Evolutionary conservation across 169 alveolate species (phyloP).

Genomic region (Cryptosporidium meleagridis): DNA sequence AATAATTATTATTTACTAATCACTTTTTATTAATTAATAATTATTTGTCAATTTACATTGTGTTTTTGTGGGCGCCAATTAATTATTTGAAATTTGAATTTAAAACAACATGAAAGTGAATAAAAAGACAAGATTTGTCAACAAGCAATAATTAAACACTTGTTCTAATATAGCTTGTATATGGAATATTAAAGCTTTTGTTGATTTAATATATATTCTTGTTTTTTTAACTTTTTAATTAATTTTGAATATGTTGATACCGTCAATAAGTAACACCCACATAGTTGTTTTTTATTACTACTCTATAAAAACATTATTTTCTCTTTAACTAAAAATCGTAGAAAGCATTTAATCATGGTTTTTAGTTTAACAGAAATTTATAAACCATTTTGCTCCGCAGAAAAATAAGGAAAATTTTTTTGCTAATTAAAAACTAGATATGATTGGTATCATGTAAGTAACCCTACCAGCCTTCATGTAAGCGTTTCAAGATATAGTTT

Average conservation of each 20-base stretch:
- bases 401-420: too few species aligned
- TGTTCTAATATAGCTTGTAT: background rate
- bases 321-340: background rate
- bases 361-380: too few species aligned
- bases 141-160: background rate
- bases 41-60: background rate
- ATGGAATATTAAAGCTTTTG: too few species aligned
- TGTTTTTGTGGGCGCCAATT: background rate
- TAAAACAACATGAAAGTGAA: background rate
- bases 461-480: too few species aligned
- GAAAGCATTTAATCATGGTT: too few species aligned
- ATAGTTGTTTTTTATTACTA: background rate
- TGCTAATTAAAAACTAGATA: background rate
- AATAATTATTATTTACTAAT: background rate
- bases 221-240: too few species aligned
- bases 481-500: too few species aligned
- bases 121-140: background rate
- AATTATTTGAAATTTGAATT: background rate
- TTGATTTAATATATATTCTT: too few species aligned
- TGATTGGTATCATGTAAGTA: too few species aligned
- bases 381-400: background rate
- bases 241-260: too few species aligned
- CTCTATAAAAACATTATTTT: too few species aligned
- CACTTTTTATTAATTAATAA: background rate
- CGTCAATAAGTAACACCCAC: background rate